These are phyloP conservation scores for Eimeria mitis DNA, from an alignment of 169 alveolate species.

Conservation along the genomic window DNA sequence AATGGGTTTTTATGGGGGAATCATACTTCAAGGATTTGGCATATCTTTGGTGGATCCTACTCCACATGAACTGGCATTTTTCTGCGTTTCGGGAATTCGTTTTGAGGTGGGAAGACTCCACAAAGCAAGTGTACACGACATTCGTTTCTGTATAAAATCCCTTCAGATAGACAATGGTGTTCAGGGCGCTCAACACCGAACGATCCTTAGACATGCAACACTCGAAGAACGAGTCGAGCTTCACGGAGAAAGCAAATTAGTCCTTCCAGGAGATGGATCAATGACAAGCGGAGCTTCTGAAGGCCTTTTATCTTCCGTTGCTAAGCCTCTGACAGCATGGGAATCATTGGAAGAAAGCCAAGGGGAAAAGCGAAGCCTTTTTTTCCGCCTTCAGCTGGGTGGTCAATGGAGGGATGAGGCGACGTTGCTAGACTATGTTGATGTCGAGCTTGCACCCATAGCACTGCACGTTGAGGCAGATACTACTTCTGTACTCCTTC, in stretches of 20 bases:
- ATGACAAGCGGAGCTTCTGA: constrained; percentile 11
- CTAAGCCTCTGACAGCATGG: constrained; percentile 3
- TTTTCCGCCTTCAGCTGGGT: constrained; percentile 74
- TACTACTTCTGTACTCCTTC: constrained; percentile 75
- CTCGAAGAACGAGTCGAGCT: constrained; percentile 59
- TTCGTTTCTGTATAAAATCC: constrained; percentile 11
- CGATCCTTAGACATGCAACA: constrained; percentile 76
- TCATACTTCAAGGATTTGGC: constrained; percentile 63
- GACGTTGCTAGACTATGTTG: constrained; percentile 71
- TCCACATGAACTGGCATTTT: constrained; percentile 80
- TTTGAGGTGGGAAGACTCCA: constrained; percentile 49
- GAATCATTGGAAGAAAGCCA: constrained; percentile 21
- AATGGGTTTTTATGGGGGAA: background rate
- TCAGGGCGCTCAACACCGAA: constrained; percentile 43
- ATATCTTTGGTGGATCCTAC: constrained; percentile 67
- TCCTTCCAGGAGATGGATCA: background rate
- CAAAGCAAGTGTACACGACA: constrained; percentile 35
- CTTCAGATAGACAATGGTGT: constrained; percentile 78
- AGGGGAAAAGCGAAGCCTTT: background rate
- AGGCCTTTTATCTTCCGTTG: background rate
- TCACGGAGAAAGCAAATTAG: constrained; percentile 39
- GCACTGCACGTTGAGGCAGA: constrained; percentile 78
- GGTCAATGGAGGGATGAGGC: constrained; percentile 74
- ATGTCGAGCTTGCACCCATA: constrained; percentile 68
- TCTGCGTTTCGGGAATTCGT: constrained; percentile 60